Evolutionary conservation across 1,139 yeast genomes (phyloP).

Genomic region (Hansenula lynferdii): DNA sequence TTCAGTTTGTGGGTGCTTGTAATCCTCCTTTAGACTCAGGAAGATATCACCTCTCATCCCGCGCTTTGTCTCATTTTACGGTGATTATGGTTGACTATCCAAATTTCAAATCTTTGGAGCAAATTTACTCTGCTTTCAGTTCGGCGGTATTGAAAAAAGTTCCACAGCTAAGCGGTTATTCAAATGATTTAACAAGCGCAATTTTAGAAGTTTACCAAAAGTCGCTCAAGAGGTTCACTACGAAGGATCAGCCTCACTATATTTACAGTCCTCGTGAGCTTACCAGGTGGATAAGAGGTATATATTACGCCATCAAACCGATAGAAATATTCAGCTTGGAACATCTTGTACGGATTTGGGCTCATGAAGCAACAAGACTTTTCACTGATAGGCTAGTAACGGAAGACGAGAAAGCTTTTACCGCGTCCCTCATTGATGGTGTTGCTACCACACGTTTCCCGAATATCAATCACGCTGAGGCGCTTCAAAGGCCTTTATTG

Average conservation of each 20-base stretch:
- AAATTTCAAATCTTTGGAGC: conserved; percentile 52
- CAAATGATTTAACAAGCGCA: conserved; percentile 48
- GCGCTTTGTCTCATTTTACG: conserved; percentile 68
- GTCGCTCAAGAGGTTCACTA: conserved; percentile 38
- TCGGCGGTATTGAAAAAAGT: conserved; percentile 54
- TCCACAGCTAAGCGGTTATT: conserved; percentile 57
- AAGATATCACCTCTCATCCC: conserved; percentile 48
- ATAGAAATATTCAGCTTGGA: conserved; percentile 33
- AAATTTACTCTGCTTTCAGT: conserved; percentile 62
- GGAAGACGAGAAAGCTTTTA: conserved; percentile 47
- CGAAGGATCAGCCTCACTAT: conserved; percentile 46
- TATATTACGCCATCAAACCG: conserved; percentile 50
- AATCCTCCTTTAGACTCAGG: conserved; percentile 87
- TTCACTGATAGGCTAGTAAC: conserved; percentile 68
- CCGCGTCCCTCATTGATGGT: conserved; percentile 37
- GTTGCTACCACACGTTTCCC: conserved; percentile 43
- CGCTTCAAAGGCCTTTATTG: conserved; percentile 47
- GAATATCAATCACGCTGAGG: conserved; percentile 32
- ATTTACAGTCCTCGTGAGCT: conserved; percentile 88
- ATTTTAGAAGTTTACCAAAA: conserved; percentile 60
- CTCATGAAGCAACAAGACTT: conserved; percentile 74
- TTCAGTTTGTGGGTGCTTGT: conserved; percentile 93
- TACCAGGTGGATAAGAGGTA: conserved; percentile 84
- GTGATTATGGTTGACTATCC: conserved; percentile 83
- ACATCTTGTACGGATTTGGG: conserved; percentile 63